A percentile compares a stretch with the other conserved stretches of the same genome.
phyloP scores from a whole-genome alignment of 306 rosid genomes.

The Dalbergia cultrata region DNA sequence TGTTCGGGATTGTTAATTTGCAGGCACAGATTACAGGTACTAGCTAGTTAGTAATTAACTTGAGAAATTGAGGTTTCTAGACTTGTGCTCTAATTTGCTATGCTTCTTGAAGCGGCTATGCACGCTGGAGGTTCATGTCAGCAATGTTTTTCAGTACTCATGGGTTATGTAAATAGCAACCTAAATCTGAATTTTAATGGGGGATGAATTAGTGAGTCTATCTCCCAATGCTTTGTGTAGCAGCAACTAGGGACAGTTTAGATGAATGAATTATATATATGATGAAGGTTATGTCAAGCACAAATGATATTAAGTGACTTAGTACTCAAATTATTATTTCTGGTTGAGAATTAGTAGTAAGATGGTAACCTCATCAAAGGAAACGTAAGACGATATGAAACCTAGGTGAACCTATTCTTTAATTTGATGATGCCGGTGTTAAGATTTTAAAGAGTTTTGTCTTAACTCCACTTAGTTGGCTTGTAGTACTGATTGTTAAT shows the following conservation, averaged over 20 bases:
- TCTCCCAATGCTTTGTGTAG: not conserved
- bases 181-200: constrained; percentile 1
- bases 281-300: not conserved
- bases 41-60: constrained; percentile 34
- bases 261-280: no score
- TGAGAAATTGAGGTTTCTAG: constrained; percentile 55
- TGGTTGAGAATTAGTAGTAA: not conserved
- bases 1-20: not conserved
- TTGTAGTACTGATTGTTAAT: not conserved
- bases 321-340: not conserved
- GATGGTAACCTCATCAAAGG: no score
- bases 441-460: not conserved
- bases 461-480: not conserved
- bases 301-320: not conserved
- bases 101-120: constrained; percentile 34
- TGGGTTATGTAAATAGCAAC: constrained; percentile 29
- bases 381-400: not conserved
- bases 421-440: constrained; percentile 7
- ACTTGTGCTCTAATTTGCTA: constrained; percentile 18
- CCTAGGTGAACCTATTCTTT: not conserved
- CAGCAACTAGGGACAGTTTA: not conserved
- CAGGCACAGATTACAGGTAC: constrained; percentile 45
- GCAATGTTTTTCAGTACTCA: not conserved
- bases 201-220: not conserved
- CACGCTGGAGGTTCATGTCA: constrained; percentile 18